Conservation (phyloP, 441 rosid genomes). For the Euphorbia neoarborescens region DNA sequence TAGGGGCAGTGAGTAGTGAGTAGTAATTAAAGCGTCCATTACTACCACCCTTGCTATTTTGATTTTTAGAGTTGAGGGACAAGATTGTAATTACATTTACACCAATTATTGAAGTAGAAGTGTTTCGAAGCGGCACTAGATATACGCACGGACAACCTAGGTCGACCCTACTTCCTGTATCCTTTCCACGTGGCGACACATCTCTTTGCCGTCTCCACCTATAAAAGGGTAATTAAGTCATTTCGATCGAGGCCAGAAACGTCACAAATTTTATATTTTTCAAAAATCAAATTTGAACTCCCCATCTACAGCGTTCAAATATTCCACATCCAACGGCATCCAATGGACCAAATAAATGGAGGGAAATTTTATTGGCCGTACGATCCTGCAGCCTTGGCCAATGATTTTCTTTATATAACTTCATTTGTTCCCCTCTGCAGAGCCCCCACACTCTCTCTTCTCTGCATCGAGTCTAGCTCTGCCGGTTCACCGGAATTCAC, state of each 20-base stretch:
- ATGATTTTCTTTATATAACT: slow-evolving; percentile 7
- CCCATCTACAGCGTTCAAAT: slow-evolving; percentile 29
- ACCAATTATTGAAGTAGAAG: too few relatives aligned
- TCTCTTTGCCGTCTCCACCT: neutral
- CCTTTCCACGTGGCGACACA: slow-evolving; percentile 1
- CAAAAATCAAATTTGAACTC: neutral
- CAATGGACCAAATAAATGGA: slow-evolving; percentile 14
- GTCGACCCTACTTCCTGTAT: neutral
- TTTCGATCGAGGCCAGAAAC: neutral
- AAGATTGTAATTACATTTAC: neutral
- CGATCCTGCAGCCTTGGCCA: slow-evolving; percentile 23
- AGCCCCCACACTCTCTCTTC: neutral
- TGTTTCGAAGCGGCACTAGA: neutral
- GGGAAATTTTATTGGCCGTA: slow-evolving; percentile 28
- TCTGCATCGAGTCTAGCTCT: neutral
- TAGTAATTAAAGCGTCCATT: too few relatives aligned
- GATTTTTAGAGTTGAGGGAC: neutral
- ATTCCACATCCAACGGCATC: slow-evolving; percentile 33
- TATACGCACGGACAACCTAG: neutral
- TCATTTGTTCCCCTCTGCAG: neutral
- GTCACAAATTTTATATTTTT: neutral
- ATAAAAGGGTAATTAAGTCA: neutral
- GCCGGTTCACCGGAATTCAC: slow-evolving; percentile 5
- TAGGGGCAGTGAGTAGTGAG: too few relatives aligned
- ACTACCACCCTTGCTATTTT: too few relatives aligned